A percentile compares a stretch with the other conserved stretches of the same genome.
Conservation (phyloP, 352 stramenopile species). For the Globisporangium okanoganense region DNA sequence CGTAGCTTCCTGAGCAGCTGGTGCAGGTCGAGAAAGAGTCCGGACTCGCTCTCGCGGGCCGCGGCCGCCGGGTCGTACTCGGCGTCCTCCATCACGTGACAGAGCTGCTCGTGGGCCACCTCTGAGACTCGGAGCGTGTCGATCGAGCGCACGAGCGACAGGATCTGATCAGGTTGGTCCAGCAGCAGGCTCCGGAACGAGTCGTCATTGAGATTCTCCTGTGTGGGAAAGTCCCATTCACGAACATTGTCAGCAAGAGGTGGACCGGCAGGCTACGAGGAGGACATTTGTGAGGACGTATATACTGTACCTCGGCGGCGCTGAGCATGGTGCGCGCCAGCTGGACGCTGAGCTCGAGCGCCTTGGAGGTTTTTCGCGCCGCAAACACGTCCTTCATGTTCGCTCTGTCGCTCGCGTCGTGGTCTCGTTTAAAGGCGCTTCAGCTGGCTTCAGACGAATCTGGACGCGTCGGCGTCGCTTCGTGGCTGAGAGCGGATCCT, state of each 20-base stretch:
- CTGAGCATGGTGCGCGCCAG: constrained; percentile 28
- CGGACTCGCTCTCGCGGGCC: constrained; percentile 54
- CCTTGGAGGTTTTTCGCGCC: constrained; percentile 43
- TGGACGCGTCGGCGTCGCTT: neutral
- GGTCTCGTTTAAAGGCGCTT: neutral
- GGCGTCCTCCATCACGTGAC: constrained; percentile 41
- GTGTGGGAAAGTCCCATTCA: neutral
- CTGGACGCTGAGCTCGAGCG: constrained; percentile 45
- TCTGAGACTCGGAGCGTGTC: constrained; percentile 27
- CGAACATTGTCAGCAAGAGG: neutral
- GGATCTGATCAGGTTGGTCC: constrained; percentile 34
- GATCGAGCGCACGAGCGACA: constrained; percentile 24
- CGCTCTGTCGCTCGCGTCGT: neutral
- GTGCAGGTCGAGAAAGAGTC: constrained; percentile 62
- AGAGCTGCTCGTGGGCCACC: constrained; percentile 38
- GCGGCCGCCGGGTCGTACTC: constrained; percentile 50
- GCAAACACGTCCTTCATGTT: constrained; percentile 58
- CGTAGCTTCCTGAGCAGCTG: constrained; percentile 29
- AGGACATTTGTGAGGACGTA: neutral
- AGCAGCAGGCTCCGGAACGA: constrained; percentile 41
- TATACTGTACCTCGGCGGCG: constrained; percentile 19
- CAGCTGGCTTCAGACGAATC: neutral
- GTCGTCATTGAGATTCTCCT: constrained; percentile 38
- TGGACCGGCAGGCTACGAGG: constrained; percentile 3
- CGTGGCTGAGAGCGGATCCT: neutral